phyloP scores from a whole-genome alignment of 2,329 filamentous ascomycete genomes.

The Beauveria sp. region DNA sequence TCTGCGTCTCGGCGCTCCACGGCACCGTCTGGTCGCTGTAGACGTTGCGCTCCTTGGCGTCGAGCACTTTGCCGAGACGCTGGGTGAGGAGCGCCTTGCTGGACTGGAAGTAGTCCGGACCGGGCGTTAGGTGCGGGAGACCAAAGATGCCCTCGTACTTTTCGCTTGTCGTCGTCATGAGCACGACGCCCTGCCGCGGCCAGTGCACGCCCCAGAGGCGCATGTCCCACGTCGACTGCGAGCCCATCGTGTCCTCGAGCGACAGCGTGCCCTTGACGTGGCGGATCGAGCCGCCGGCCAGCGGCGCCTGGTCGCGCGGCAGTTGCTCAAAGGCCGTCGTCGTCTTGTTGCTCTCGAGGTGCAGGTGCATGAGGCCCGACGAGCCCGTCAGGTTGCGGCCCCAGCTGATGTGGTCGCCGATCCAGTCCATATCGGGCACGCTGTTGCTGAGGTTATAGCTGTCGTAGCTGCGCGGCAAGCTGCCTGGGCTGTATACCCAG shows the following conservation, averaged over 20 bases:
- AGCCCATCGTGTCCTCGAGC: conserved; percentile 61
- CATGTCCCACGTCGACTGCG: conserved; percentile 71
- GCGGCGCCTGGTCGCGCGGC: conserved; percentile 24
- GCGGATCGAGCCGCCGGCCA: conserved; percentile 47
- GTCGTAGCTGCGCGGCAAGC: conserved; percentile 36
- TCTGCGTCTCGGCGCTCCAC: conserved; percentile 66
- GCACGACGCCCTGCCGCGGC: conserved; percentile 66
- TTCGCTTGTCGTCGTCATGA: conserved; percentile 85
- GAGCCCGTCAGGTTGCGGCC: conserved; percentile 72
- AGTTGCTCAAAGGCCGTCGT: conserved; percentile 37
- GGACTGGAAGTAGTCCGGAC: conserved; percentile 47
- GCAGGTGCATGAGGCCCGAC: conserved; percentile 61
- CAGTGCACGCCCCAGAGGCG: conserved; percentile 80
- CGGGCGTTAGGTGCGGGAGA: conserved; percentile 71
- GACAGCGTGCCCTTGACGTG: conserved; percentile 63
- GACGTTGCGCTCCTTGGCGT: conserved; percentile 51
- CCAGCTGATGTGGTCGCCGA: conserved; percentile 52
- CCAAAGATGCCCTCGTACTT: conserved; percentile 91
- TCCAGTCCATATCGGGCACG: conserved; percentile 59
- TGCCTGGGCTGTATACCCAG: conserved; percentile 57
- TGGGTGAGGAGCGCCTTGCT: conserved; percentile 61
- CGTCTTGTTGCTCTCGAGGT: conserved; percentile 50
- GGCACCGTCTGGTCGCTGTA: conserved; percentile 56
- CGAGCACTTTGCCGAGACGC: conserved; percentile 61
- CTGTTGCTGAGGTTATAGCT: conserved; percentile 59